Conservation (phyloP, 495 filamentous ascomycete genomes). For the Aspergillus bertholletiae region DNA sequence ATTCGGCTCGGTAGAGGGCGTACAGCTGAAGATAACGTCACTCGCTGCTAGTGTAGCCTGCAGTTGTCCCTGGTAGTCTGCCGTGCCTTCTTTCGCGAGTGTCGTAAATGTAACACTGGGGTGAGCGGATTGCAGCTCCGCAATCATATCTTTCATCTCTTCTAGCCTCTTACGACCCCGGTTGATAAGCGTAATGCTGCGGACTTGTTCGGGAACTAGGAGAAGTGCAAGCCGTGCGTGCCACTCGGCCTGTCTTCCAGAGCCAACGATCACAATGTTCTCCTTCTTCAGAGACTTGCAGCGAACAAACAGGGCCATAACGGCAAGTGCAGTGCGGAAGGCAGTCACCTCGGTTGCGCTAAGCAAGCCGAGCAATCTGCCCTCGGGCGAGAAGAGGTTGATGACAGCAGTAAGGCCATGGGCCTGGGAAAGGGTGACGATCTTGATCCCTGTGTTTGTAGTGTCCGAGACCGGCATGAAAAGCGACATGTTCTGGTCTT, state of each 20-base stretch:
- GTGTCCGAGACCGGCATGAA: slow-evolving; percentile 83
- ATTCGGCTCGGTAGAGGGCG: slow-evolving; percentile 57
- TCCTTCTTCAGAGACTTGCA: slow-evolving; percentile 46
- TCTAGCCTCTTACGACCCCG: slow-evolving; percentile 52
- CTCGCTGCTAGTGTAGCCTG: slow-evolving; percentile 23
- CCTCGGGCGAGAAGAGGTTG: slow-evolving; percentile 68
- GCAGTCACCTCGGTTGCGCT: slow-evolving; percentile 85
- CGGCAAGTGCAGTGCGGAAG: slow-evolving; percentile 87
- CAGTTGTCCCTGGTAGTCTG: slow-evolving; percentile 25
- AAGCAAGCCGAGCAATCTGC: slow-evolving; percentile 71
- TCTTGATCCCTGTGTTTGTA: slow-evolving; percentile 56
- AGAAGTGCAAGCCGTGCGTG: slow-evolving; percentile 80
- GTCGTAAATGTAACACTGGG: slow-evolving; percentile 19
- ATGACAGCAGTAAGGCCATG: slow-evolving; percentile 60
- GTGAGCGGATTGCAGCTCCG: slow-evolving; percentile 22
- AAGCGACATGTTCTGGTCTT: slow-evolving; percentile 68
- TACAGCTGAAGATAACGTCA: slow-evolving; percentile 82
- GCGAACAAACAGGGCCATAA: slow-evolving; percentile 69
- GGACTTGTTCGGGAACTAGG: slow-evolving; percentile 54
- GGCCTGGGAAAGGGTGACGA: slow-evolving; percentile 47
- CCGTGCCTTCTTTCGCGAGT: slow-evolving; percentile 29
- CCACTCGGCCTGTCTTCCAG: slow-evolving; percentile 90
- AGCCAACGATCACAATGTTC: slow-evolving; percentile 77
- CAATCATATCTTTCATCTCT: slow-evolving; percentile 22
- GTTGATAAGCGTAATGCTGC: slow-evolving; percentile 73